phyloP scores from a whole-genome alignment of 2,329 filamentous ascomycete genomes.

The Aspergillus vadensis region DNA sequence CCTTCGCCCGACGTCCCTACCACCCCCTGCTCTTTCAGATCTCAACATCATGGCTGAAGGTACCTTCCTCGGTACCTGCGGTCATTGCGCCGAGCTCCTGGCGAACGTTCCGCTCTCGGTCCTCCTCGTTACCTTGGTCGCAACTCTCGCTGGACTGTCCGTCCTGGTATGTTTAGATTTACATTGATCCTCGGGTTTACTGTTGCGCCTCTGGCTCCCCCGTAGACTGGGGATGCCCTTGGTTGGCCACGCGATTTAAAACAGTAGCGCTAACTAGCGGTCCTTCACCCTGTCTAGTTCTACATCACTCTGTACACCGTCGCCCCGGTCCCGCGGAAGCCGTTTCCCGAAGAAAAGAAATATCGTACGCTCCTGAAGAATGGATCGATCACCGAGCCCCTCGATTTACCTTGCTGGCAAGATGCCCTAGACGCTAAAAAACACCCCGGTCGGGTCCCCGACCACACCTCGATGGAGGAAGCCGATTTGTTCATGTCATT shows the following conservation, averaged over 20 bases:
- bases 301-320: constrained; percentile 71
- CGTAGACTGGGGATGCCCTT: background rate
- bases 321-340: constrained; percentile 76
- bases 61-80: constrained; percentile 33
- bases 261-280: background rate
- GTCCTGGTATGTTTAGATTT: constrained; percentile 35
- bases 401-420: constrained; percentile 80
- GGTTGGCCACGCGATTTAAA: background rate
- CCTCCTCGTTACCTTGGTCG: constrained; percentile 30
- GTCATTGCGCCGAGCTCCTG: constrained; percentile 35
- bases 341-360: constrained; percentile 76
- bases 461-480: constrained; percentile 62
- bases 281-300: constrained; percentile 48
- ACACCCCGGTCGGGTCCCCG: constrained; percentile 49
- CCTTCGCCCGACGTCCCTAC: background rate
- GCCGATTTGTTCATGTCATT: constrained; percentile 85
- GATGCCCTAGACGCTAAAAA: constrained; percentile 70
- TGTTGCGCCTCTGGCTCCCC: background rate
- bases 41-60: constrained; percentile 30
- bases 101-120: constrained; percentile 32
- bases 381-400: constrained; percentile 56
- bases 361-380: constrained; percentile 75
- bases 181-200: background rate
- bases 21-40: too few relatives aligned
- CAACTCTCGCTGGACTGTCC: constrained; percentile 34